Evolutionary conservation across 2,329 filamentous ascomycete genomes (phyloP), one percentile per base, ranked within the genome.

Genomic region (Talaromyces sp.): DNA sequence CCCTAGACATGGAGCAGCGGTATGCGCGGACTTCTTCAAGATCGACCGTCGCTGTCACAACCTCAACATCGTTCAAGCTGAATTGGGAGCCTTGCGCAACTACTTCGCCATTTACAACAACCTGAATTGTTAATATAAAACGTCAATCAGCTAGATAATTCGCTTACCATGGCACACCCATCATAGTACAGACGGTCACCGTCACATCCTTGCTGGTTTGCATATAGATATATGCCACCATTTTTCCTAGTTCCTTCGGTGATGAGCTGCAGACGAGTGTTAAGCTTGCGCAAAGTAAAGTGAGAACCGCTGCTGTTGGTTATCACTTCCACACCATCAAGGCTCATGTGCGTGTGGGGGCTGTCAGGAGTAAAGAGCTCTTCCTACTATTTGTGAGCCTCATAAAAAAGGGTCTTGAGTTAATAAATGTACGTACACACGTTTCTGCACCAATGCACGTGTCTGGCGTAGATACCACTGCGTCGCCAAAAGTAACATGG

Each of bases 311-410:
- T 85, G 5, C 81, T 84, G 73, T 92, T 92, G 7, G 84, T 84
- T 63, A 89, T 82, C 58, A 90, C 85, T 68, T 90, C 89, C 9
- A 85, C 84, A 1, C 89, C 90, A 64, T 89, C 83, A 1, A 91
- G 76, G 14, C 82, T 81, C 79, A 86, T 85, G 24, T 78, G 72
- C 21, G 80, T 81, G 62, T 85, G 82, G 2, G 85, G 84, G 27
- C 51, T 77, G 56, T 70, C 64, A 11, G 84, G 82, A 1, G 82
- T 85, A 70, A 85, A 88, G 2, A 88, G 75, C 66, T 88, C 85
- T 70, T 89, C 86, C 66, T 86, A 88, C 0, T 51, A 24, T 11
- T 8, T 86, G 70, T 86, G 84, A 3, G 77, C 76, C 6, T 84
- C 19, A 9, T 10, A 2, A 3, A 24, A 19, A 13, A 62, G n/a